phyloP scores from a whole-genome alignment of 148 eudicot species.

The Rhododendron mucronatum region DNA sequence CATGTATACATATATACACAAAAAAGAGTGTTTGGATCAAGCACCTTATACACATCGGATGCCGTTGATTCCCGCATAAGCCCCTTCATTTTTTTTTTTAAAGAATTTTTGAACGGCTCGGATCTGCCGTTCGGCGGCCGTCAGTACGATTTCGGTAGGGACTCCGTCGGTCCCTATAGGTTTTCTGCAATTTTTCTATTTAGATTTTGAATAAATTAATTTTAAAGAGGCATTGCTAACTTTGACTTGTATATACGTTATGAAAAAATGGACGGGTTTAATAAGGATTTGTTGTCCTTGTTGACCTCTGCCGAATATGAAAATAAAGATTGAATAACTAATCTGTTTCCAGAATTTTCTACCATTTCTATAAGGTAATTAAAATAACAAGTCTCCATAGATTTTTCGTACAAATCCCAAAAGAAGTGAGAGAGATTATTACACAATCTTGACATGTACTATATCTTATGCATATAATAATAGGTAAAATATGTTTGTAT shows the following conservation, averaged over 20 bases:
- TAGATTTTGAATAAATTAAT: background rate
- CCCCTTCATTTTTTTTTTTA: no score
- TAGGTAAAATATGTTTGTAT: background rate
- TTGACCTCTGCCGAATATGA: background rate
- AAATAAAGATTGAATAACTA: background rate
- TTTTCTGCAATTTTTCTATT: background rate
- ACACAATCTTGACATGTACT: background rate
- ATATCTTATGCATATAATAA: background rate
- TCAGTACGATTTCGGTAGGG: no score
- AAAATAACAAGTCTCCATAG: background rate
- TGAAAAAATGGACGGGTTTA: background rate
- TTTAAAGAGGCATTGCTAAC: background rate
- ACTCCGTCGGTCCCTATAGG: no score
- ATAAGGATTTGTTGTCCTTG: background rate
- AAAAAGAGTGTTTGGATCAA: no score
- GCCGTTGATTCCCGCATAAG: no score
- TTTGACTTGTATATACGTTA: background rate
- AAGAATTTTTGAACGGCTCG: no score
- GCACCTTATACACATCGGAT: no score
- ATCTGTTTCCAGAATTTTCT: background rate
- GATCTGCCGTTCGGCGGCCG: no score
- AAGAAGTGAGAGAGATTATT: background rate
- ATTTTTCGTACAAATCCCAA: background rate
- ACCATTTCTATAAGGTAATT: background rate
- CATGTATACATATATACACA: no score